phyloP scores from a whole-genome alignment of 225 moss, liverwort and hornwort species.

The Neckera pumila region DNA sequence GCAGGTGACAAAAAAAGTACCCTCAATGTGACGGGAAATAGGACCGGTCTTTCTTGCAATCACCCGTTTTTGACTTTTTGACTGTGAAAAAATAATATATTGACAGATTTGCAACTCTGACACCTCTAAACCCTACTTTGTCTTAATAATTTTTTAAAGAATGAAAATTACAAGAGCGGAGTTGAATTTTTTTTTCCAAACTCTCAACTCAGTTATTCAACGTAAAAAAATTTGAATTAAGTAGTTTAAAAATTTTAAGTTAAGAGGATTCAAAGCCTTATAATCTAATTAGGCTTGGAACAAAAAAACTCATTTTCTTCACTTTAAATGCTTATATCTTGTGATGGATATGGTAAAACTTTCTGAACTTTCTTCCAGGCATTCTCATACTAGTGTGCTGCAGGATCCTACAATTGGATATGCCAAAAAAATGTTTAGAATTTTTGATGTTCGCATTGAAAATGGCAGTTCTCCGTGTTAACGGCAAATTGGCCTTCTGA shows the following conservation, averaged over 20 bases:
- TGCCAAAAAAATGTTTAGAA: background rate
- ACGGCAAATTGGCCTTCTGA: background rate
- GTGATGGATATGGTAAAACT: background rate
- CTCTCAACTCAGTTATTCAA: background rate
- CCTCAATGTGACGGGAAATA: too few relatives aligned
- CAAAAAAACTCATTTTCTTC: background rate
- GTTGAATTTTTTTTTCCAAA: too few relatives aligned
- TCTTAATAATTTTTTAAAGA: background rate
- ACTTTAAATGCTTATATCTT: background rate
- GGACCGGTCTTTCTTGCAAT: too few relatives aligned
- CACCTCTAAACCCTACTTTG: too few relatives aligned
- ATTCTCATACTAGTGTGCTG: background rate
- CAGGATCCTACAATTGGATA: background rate
- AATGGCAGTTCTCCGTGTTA: background rate
- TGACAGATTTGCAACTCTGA: too few relatives aligned
- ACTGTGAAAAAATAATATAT: too few relatives aligned
- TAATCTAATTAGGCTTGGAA: background rate
- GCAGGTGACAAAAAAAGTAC: too few relatives aligned
- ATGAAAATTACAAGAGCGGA: background rate
- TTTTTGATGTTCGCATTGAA: background rate
- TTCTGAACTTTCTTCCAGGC: background rate
- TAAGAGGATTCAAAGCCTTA: background rate
- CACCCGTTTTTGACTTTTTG: too few relatives aligned
- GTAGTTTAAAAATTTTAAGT: background rate
- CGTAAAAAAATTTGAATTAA: background rate